Evolutionary conservation across 805 yeast species (phyloP).

Genomic region (Ascoidea asiatica): DNA sequence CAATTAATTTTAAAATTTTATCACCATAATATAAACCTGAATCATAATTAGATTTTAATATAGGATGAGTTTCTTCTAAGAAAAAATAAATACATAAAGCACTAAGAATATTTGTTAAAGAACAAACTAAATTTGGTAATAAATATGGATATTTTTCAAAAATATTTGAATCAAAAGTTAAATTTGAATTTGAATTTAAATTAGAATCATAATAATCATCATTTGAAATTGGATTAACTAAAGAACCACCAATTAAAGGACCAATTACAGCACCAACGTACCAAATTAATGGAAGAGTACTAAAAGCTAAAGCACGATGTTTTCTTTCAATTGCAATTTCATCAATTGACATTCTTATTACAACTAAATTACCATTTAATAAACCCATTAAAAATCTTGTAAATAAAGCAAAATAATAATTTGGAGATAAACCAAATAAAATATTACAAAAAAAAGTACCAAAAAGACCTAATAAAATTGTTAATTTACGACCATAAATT

Average conservation of each 20-base stretch:
- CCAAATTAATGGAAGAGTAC: conserved; percentile 47
- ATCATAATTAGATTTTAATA: conserved; percentile 25
- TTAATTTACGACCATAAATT: conserved; percentile 40
- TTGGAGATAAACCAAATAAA: conserved; percentile 38
- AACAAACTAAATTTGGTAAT: conserved; percentile 36
- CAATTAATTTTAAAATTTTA: conserved; percentile 12
- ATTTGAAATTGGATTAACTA: conserved; percentile 30
- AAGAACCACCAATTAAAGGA: conserved; percentile 41
- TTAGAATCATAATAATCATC: conserved; percentile 15
- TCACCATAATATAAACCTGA: conserved; percentile 33
- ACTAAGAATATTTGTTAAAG: conserved; percentile 22
- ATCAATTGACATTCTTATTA: conserved; percentile 48
- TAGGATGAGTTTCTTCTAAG: conserved; percentile 38
- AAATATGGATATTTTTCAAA: conserved; percentile 31
- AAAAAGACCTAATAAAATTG: conserved; percentile 34
- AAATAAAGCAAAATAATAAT: conserved; percentile 35
- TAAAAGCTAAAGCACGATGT: conserved; percentile 52
- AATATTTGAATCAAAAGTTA: conserved; percentile 6
- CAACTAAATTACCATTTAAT: conserved; percentile 52
- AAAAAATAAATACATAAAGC: conserved; percentile 28
- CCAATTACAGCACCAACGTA: conserved; percentile 50
- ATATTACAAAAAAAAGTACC: conserved; percentile 38
- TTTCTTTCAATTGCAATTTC: conserved; percentile 41
- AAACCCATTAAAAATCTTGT: conserved; percentile 44
- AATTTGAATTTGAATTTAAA: conserved; percentile 3